Evolutionary conservation across 495 filamentous ascomycete genomes (phyloP), one percentile per base, ranked within the genome.

Genomic region (Aspergillus nidulans): DNA sequence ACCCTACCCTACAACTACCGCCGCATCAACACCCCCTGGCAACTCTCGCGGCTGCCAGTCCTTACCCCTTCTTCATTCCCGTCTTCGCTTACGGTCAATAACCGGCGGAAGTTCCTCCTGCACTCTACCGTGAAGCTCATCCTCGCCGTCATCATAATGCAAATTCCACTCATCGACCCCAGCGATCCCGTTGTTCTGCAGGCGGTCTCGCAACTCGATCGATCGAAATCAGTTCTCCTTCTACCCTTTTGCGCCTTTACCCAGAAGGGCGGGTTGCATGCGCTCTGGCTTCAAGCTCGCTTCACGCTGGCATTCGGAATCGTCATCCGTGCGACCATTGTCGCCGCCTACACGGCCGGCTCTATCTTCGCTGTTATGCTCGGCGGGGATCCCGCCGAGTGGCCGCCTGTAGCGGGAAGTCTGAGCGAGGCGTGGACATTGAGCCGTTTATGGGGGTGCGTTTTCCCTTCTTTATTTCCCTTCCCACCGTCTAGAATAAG

Each of bases 11-110:
- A 56, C 42, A 65, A 65, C 38, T 63, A 60, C 56, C 63, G 63
- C 12, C 63, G 63, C 20, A 59, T 65, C 45, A 38, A 53, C 32
- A 65, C 63, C 0, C 63, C 63, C 24, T 62, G 59, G 57, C 51
- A 60, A 30, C 57, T 62, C 28, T 9, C 21, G 3, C 38, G 15
- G 4, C 34, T 65, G 8, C 59, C 57, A 0, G 3, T 8, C 0
- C 56, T 56, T 30, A 41, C 18, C 53, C 43, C 0, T 4, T 6
- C 0, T 42, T 48, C 30, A 25, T 49, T 6, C 51, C 54, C 3
- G 39, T 38, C 46, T 6, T 16, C 40, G n/a, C n/a, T n/a, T n/a
- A n/a, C n/a, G n/a, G n/a, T n/a, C n/a, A n/a, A n/a, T n/a, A n/a
- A n/a, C 6, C 19, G 28, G 9, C 26, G 26, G 26, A 6, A 15